Conservation (phyloP, 257 asterid genomes). For the Rhazya stricta region DNA sequence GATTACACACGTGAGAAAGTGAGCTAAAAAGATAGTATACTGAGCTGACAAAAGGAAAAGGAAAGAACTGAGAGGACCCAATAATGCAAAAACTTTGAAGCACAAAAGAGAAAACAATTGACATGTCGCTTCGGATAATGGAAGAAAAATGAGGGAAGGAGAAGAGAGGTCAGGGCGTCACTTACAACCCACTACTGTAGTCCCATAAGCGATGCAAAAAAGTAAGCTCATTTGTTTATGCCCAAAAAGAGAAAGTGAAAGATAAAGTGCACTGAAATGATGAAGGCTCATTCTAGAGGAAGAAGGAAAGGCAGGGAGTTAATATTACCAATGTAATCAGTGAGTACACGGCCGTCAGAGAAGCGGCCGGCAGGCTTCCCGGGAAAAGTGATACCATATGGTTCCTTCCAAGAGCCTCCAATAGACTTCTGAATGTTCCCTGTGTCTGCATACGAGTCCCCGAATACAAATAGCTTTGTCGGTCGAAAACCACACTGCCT, state of each 20-base stretch:
- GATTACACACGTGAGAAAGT: conserved; percentile 4
- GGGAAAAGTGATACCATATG: conserved; percentile 85
- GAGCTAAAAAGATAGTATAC: neutral
- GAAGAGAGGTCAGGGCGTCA: neutral
- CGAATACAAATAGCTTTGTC: conserved; percentile 75
- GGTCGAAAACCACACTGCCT: conserved; percentile 24
- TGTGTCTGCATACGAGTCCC: conserved; percentile 90
- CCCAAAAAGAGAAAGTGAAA: conserved; percentile 26
- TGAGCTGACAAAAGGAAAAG: conserved; percentile 19
- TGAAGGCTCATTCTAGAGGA: conserved; percentile 11
- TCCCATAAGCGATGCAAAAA: neutral
- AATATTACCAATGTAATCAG: conserved; percentile 67
- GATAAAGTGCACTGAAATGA: conserved; percentile 33
- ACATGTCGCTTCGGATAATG: neutral
- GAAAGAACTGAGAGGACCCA: neutral
- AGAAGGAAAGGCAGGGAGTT: neutral
- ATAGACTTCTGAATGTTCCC: conserved; percentile 57
- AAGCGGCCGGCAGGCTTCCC: conserved; percentile 94
- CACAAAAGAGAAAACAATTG: conserved; percentile 2
- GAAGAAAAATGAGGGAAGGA: neutral
- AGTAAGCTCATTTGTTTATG: conserved; percentile 18
- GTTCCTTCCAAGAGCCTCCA: conserved; percentile 64
- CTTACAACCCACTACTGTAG: conserved; percentile 15
- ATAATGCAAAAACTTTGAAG: conserved; percentile 22
- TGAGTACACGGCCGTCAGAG: conserved; percentile 87